These are phyloP conservation scores for Mortierella sp. DNA, from an alignment of 371 early-diverging fungal species.

Conservation along the genomic window DNA sequence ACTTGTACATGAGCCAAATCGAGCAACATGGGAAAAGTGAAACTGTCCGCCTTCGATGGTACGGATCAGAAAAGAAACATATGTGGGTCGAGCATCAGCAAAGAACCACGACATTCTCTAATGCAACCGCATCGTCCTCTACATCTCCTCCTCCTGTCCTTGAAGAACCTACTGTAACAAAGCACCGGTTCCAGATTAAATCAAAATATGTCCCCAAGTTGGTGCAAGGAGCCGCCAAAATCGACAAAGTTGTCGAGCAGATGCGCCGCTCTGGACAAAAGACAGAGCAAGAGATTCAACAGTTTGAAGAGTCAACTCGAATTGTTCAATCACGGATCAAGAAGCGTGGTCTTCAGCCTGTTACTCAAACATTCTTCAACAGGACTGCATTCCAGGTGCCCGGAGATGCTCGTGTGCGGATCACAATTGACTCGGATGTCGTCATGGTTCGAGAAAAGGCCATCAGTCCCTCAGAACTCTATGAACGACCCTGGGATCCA, in stretches of 20 bases:
- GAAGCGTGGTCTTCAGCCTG: slow-evolving; percentile 81
- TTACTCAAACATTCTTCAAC: slow-evolving; percentile 93
- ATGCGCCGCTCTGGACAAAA: slow-evolving; percentile 80
- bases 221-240: slow-evolving; percentile 84
- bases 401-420: slow-evolving; percentile 87
- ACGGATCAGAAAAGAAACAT: slow-evolving; percentile 73
- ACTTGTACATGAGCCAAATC: slow-evolving; percentile 89
- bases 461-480: slow-evolving; percentile 48
- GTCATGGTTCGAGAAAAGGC: slow-evolving; percentile 90
- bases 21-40: slow-evolving; percentile 92
- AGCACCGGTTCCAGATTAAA: slow-evolving; percentile 69
- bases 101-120: slow-evolving; percentile 5
- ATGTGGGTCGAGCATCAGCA: slow-evolving; percentile 54
- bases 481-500: slow-evolving; percentile 42
- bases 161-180: slow-evolving; percentile 43
- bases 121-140: background rate
- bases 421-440: slow-evolving; percentile 96
- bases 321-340: slow-evolving; percentile 82
- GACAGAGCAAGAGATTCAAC: slow-evolving; percentile 75
- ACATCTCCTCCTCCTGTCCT: background rate
- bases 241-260: slow-evolving; percentile 86
- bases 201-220: slow-evolving; percentile 60
- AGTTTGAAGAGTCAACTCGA: slow-evolving; percentile 74
- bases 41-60: slow-evolving; percentile 93
- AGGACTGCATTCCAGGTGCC: slow-evolving; percentile 98